phyloP scores from a whole-genome alignment of 805 yeast species.

The Lachancea fermentati region DNA sequence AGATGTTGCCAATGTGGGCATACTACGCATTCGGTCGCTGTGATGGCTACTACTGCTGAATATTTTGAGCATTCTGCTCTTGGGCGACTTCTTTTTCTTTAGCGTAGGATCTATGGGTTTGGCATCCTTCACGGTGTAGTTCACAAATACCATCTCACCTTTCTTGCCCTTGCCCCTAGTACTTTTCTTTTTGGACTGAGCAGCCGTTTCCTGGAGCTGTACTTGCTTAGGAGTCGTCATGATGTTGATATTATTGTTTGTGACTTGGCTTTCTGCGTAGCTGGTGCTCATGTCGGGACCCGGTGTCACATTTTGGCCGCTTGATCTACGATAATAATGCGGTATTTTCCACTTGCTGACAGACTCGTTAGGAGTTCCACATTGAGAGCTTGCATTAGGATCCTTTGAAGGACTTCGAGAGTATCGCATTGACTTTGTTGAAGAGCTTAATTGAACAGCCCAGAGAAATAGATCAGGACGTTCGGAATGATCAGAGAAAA shows the following conservation, averaged over 20 bases:
- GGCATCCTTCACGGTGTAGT: slow-evolving; percentile 31
- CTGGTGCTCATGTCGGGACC: background rate
- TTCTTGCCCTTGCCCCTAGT: slow-evolving; percentile 14
- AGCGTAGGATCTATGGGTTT: slow-evolving; percentile 7
- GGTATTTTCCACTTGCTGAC: slow-evolving; percentile 33
- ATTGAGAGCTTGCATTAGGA: slow-evolving; percentile 1
- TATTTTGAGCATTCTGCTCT: slow-evolving; percentile 29
- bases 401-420: slow-evolving; percentile 4
- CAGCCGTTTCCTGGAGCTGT: slow-evolving; percentile 20
- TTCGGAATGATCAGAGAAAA: background rate
- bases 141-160: slow-evolving; percentile 32
- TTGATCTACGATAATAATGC: slow-evolving; percentile 28
- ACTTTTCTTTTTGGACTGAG: slow-evolving; percentile 14
- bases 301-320: background rate
- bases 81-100: slow-evolving; percentile 24
- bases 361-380: slow-evolving; percentile 16
- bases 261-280: background rate
- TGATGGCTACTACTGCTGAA: slow-evolving; percentile 10
- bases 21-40: background rate
- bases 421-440: background rate
- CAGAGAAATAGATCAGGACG: background rate
- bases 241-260: slow-evolving; percentile 13
- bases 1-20: background rate
- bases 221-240: slow-evolving; percentile 29
- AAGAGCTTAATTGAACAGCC: background rate